Base-by-base conservation (phyloP, 2,329 filamentous ascomycete species). In the Exophiala calicioides region DNA sequence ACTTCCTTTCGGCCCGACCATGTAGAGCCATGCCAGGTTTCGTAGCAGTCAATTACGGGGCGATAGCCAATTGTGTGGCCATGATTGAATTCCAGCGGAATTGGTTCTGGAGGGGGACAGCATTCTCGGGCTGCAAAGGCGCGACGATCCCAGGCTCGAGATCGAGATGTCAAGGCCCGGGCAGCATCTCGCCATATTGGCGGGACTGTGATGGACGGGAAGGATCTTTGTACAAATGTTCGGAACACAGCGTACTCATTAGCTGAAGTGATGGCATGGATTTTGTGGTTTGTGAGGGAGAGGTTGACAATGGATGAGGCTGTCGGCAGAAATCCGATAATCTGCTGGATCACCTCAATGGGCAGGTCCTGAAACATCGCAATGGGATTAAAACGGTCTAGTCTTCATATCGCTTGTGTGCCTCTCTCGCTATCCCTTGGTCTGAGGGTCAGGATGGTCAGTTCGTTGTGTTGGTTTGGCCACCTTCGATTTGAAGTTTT, bases 1-100 rank as follows among this genome's bases (percentile, higher is more conserved):
- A 79, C 72, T 58, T 84, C 80, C 56, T 70, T 73, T 53, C 76
- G 68, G 19, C 27, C 75, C 35, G 64, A 62, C 73, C 74, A 78
- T 46, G 63, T 65, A 1, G 64, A 63, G 2, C 68, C 69, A 31
- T 66, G 69, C 66, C 71, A 73, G n/a, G 68, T 64, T 55, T 81
- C 78, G 55, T 80, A 80, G 46, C 76, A 78, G 57, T 81, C 77
- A 36, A 82, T 71, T 31, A 71, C 70, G 13, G 81, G 80, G 18
- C 74, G 74, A 55, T 81, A 84, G 3, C 80, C 80, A 59, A 83
- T 56, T 4, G 68, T 70, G 10, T 67, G 19, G 77, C 44, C 70
- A 82, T 67, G 72, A 73, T 1, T 18, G 4, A 19, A n/a, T 15
- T 20, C 23, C 10, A 23, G 30, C 4, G 26, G 40, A 30, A 27